phyloP scores from a whole-genome alignment of 768 basidiomycete species.

The Mrakia gelida region DNA sequence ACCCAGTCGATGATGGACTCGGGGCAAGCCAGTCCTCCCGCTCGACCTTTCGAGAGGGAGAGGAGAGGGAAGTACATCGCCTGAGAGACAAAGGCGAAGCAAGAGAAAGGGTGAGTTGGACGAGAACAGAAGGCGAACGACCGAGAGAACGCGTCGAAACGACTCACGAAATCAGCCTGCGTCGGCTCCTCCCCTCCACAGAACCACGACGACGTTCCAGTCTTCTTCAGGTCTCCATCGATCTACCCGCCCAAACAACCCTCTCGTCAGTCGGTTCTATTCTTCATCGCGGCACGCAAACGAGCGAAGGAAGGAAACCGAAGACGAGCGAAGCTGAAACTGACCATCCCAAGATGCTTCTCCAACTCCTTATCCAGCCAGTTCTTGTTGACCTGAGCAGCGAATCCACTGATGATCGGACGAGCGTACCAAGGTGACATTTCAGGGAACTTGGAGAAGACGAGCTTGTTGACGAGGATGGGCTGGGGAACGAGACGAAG shows the following conservation, averaged over 20 bases:
- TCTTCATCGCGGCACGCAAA: neutral
- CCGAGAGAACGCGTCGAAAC: neutral
- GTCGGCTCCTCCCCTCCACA: slow-evolving; percentile 20
- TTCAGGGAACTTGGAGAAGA: slow-evolving; percentile 30
- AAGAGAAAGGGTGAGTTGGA: too few relatives aligned
- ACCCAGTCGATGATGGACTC: slow-evolving; percentile 21
- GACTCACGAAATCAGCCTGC: slow-evolving; percentile 27
- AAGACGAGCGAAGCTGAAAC: neutral
- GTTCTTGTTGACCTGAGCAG: slow-evolving; percentile 21
- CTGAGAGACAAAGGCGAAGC: neutral
- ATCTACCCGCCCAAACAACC: too few relatives aligned
- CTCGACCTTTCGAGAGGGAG: slow-evolving; percentile 18
- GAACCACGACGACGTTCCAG: slow-evolving; percentile 15
- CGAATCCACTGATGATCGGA: slow-evolving; percentile 27
- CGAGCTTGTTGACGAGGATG: slow-evolving; percentile 30
- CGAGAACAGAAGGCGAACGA: neutral
- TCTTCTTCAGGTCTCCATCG: slow-evolving; percentile 23
- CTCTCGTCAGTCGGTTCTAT: too few relatives aligned
- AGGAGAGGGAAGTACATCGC: slow-evolving; percentile 23
- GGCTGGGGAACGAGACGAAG: neutral
- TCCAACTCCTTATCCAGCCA: slow-evolving; percentile 28
- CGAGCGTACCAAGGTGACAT: slow-evolving; percentile 30
- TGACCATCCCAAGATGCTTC: slow-evolving; percentile 16
- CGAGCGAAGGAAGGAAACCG: neutral
- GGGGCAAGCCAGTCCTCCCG: slow-evolving; percentile 11